phyloP scores from a whole-genome alignment of 2,329 filamentous ascomycete genomes.

The Botryotinia convoluta region DNA sequence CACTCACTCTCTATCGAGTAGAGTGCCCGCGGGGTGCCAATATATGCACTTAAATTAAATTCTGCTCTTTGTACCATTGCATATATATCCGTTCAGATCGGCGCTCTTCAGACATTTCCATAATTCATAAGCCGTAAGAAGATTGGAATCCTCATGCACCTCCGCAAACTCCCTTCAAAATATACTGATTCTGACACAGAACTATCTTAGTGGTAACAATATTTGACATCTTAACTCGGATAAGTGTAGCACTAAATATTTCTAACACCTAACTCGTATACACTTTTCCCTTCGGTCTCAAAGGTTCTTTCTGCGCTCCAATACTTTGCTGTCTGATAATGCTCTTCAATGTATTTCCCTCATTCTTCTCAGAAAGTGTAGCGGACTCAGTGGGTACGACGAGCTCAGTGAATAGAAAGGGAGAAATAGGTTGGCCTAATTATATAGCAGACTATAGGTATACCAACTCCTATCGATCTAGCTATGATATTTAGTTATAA shows the following conservation, averaged over 20 bases:
- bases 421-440: slow-evolving; percentile 59
- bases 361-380: not conserved
- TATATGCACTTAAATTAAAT: slow-evolving; percentile 32
- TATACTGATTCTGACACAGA: not conserved
- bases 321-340: slow-evolving; percentile 69
- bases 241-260: slow-evolving; percentile 58
- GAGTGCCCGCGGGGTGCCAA: too few relatives aligned
- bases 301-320: slow-evolving; percentile 66
- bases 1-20: too few relatives aligned
- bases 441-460: slow-evolving; percentile 63
- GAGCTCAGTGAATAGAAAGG: slow-evolving; percentile 25
- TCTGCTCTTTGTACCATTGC: slow-evolving; percentile 59
- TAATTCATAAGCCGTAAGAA: slow-evolving; percentile 53
- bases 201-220: slow-evolving; percentile 56
- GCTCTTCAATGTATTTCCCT: slow-evolving; percentile 71
- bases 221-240: slow-evolving; percentile 37
- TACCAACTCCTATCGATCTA: slow-evolving; percentile 62
- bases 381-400: slow-evolving; percentile 34
- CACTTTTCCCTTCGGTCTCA: slow-evolving; percentile 67
- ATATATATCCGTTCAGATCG: slow-evolving; percentile 61
- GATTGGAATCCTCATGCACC: not conserved
- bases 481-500: slow-evolving; percentile 58
- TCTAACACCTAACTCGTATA: slow-evolving; percentile 57
- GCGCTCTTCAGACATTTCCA: slow-evolving; percentile 61
- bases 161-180: too few relatives aligned